Evolutionary conservation across 2,329 filamentous ascomycete species (phyloP).

Genomic region (Saccharata proteae): DNA sequence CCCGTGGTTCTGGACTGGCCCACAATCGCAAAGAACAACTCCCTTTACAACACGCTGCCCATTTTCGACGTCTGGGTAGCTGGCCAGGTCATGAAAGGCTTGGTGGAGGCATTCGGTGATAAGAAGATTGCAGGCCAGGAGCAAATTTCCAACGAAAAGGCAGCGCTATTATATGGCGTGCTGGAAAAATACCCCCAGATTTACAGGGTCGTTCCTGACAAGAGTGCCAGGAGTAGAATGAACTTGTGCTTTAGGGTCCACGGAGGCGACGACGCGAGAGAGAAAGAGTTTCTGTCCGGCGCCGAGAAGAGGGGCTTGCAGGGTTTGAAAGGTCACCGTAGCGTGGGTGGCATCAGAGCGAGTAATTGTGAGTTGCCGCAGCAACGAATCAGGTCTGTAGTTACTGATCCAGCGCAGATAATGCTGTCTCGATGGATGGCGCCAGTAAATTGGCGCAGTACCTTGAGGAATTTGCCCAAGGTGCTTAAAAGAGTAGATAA

Average conservation of each 20-base stretch:
- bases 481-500: no score
- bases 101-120: conserved; percentile 52
- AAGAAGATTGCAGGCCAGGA: conserved; percentile 67
- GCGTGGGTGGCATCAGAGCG: conserved; percentile 72
- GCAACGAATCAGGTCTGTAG: conserved; percentile 14
- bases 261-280: conserved; percentile 53
- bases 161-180: conserved; percentile 60
- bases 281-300: conserved; percentile 69
- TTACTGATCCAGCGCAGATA: no score
- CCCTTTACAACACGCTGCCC: conserved; percentile 87
- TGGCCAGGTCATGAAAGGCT: conserved; percentile 71
- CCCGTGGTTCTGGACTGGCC: conserved; percentile 75
- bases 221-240: conserved; percentile 70
- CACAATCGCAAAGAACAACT: conserved; percentile 82
- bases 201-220: conserved; percentile 71
- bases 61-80: conserved; percentile 92
- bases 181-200: conserved; percentile 61
- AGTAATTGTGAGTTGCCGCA: conserved; percentile 50
- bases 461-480: conserved; percentile 46
- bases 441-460: conserved; percentile 57
- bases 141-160: conserved; percentile 60
- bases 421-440: conserved; percentile 59
- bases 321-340: conserved; percentile 80
- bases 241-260: conserved; percentile 85
- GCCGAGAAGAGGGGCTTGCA: conserved; percentile 56